A percentile compares a stretch with the other conserved stretches of the same genome.
Evolutionary conservation across 371 early-diverging fungal species (phyloP).

Genomic region (Mycotypha africana): DNA sequence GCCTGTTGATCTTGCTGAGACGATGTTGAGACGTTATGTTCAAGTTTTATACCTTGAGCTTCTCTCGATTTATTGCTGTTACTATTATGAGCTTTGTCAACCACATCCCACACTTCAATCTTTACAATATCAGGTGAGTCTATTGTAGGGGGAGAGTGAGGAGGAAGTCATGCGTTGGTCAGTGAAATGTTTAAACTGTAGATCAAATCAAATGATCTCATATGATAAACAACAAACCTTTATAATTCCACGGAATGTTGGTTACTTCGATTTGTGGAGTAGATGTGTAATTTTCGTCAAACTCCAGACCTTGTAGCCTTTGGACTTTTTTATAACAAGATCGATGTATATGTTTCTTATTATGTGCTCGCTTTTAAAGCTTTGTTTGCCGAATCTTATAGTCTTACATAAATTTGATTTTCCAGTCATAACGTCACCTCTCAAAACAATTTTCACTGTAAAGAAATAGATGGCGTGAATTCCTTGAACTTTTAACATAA

Average conservation of each 20-base stretch:
- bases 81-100: constrained; percentile 54
- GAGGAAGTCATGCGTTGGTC: background rate
- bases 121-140: constrained; percentile 61
- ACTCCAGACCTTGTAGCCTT: constrained; percentile 54
- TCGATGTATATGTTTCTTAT: too few species aligned
- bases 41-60: constrained; percentile 34
- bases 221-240: constrained; percentile 23
- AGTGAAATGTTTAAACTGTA: background rate
- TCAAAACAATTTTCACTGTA: constrained; percentile 63
- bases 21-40: constrained; percentile 21
- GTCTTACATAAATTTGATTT: constrained; percentile 59
- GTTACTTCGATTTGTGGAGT: constrained; percentile 65
- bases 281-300: constrained; percentile 41
- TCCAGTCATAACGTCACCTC: constrained; percentile 65
- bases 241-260: constrained; percentile 65
- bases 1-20: background rate
- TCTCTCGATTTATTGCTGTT: constrained; percentile 23
- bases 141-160: constrained; percentile 4
- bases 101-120: constrained; percentile 68
- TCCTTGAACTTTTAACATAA: background rate
- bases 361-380: background rate
- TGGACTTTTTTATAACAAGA: too few species aligned
- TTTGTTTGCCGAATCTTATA: constrained; percentile 5
- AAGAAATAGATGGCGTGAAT: background rate
- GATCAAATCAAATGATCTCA: background rate